phyloP scores from a whole-genome alignment of 1,284 basidiomycete genomes.

The Leccinum brunneo-olivaceum region DNA sequence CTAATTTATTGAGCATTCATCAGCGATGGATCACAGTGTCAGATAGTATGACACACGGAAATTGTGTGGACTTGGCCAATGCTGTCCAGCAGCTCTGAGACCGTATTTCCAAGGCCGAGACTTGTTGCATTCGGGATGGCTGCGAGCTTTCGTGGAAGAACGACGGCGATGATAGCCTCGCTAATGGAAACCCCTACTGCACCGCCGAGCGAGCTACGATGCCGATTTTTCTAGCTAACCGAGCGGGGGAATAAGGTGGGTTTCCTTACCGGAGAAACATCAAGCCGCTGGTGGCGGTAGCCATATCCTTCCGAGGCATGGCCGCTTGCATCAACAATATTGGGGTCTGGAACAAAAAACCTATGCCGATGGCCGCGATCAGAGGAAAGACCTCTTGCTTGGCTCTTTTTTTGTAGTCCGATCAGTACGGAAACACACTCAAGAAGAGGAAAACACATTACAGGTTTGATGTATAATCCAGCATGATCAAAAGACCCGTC shows the following conservation, averaged over 20 bases:
- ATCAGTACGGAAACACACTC: neutral
- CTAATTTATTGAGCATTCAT: slow-evolving; percentile 24
- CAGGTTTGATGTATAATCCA: slow-evolving; percentile 38
- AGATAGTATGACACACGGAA: slow-evolving; percentile 33
- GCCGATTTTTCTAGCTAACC: neutral
- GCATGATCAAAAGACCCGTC: slow-evolving; percentile 56
- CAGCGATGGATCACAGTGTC: slow-evolving; percentile 1
- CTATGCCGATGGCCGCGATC: slow-evolving; percentile 52
- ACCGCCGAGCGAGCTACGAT: slow-evolving; percentile 57
- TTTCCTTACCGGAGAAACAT: slow-evolving; percentile 54
- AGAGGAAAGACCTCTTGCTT: slow-evolving; percentile 54
- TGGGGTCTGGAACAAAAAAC: slow-evolving; percentile 60
- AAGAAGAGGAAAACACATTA: slow-evolving; percentile 26
- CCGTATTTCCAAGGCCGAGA: slow-evolving; percentile 38
- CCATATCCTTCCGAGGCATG: slow-evolving; percentile 76
- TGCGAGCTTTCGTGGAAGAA: slow-evolving; percentile 48
- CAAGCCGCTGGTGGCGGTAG: slow-evolving; percentile 63
- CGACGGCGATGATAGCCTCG: slow-evolving; percentile 59
- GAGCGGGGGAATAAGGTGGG: neutral
- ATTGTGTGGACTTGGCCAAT: slow-evolving; percentile 49
- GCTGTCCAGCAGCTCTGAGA: slow-evolving; percentile 47
- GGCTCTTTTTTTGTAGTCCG: slow-evolving; percentile 41
- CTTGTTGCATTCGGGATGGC: slow-evolving; percentile 39
- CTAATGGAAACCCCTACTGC: slow-evolving; percentile 69
- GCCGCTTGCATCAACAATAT: slow-evolving; percentile 70